Base-by-base conservation (phyloP, 2,329 filamentous ascomycete genomes). In the Chrysoporthe cubensis region DNA sequence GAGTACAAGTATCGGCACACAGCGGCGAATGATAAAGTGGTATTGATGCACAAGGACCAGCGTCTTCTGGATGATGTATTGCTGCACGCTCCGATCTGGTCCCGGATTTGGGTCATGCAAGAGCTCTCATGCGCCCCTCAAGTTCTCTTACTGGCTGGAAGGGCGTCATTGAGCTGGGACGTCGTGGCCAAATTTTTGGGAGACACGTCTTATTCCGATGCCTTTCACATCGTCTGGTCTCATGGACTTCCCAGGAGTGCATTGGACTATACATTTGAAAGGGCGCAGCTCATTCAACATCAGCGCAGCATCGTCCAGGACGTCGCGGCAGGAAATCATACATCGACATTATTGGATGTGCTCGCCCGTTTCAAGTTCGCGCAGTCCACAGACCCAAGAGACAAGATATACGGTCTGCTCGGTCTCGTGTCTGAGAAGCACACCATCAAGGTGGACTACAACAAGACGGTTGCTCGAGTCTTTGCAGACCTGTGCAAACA, bases 81-180 rank as follows among this genome's bases (percentile, higher is more conserved):
- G 16, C 44, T 48, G 6, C 1, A 48, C 1, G 21, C 44, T n/a
- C 16, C 8, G 8, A 42, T 69, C 14, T 72, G 68, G 68, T 13
- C 14, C 7, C 64, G 71, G 14, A 56, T 72, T 44, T 72, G 71
- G 71, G 64, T 71, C 6, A 64, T 72, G 60, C 71, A 72, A 50
- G 70, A 72, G 52, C 60, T 70, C 9, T 44, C 66, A 4, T 70
- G 48, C 40, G 70, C 71, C 14, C 58, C 64, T n/a, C n/a, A 63
- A 14, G 66, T 71, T 40, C 44, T 66, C 18, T 18, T 48, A 21
- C 16, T 48, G 6, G 43, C 62, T 70, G 6, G 37, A 65, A n/a
- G 57, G 16, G 32, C 40, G 32, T 26, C 60, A 14, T 62, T 71
- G 34, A 65, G 65, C 18, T 71, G 71, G 71, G 60, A 54, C 5